These are phyloP conservation scores for Hymenoscyphus linearis DNA, from an alignment of 2,329 filamentous ascomycete genomes.

Conservation along the genomic window DNA sequence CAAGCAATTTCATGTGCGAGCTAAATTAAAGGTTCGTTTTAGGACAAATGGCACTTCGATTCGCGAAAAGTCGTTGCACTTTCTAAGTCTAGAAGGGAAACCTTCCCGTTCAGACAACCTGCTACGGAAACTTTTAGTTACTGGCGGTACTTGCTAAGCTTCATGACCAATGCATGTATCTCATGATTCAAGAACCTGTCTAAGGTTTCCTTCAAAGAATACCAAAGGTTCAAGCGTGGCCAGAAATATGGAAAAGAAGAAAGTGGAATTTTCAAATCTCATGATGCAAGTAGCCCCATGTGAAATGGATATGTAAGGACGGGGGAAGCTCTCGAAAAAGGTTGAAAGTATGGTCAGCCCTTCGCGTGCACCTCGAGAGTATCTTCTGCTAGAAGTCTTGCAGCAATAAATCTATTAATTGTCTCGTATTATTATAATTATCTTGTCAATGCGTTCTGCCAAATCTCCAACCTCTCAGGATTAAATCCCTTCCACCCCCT, in stretches of 20 bases:
- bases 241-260: neutral
- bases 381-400: too few relatives aligned
- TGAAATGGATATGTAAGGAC: too few relatives aligned
- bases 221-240: neutral
- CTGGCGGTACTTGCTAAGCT: neutral
- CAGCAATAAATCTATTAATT: too few relatives aligned
- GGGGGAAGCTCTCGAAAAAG: too few relatives aligned
- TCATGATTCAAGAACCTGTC: neutral
- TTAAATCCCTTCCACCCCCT: constrained; percentile 29
- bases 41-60: too few relatives aligned
- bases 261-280: neutral
- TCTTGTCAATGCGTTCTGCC: constrained; percentile 16
- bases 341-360: too few relatives aligned
- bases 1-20: too few relatives aligned
- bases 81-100: neutral
- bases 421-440: neutral
- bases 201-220: neutral
- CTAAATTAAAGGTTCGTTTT: too few relatives aligned
- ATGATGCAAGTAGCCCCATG: too few relatives aligned
- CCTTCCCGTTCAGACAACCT: neutral
- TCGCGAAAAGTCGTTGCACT: too few relatives aligned
- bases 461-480: constrained; percentile 25
- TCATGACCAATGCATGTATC: neutral
- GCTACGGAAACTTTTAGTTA: neutral
- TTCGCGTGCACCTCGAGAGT: too few relatives aligned